phyloP scores from a whole-genome alignment of 306 rosid genomes.

The Begonia masoniana region DNA sequence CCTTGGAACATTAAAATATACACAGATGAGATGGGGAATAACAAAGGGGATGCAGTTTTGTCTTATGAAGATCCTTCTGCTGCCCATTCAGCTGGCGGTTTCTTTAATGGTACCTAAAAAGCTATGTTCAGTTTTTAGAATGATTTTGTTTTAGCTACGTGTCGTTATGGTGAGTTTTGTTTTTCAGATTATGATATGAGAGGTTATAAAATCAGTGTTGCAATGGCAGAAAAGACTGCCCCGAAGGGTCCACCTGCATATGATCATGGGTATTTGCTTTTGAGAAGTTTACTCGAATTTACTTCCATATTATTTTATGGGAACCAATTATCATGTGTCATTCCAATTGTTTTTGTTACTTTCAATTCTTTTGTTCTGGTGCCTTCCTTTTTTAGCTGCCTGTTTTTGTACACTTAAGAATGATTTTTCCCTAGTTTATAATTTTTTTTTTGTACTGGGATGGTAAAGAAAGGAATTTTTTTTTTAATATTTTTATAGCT shows the following conservation, averaged over 20 bases:
- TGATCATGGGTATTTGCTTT: slow-evolving; percentile 55
- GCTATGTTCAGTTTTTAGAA: too few relatives aligned
- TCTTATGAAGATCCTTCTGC: slow-evolving; percentile 96
- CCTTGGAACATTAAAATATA: slow-evolving; percentile 90
- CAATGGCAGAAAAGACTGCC: slow-evolving; percentile 95
- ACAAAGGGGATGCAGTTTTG: slow-evolving; percentile 91
- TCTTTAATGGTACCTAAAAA: slow-evolving; percentile 54
- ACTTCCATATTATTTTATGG: not conserved
- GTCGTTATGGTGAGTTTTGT: slow-evolving; percentile 3
- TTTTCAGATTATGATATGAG: slow-evolving; percentile 74
- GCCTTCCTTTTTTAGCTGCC: too few relatives aligned
- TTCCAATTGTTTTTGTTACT: too few relatives aligned
- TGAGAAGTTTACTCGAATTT: not conserved
- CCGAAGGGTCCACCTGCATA: slow-evolving; percentile 62
- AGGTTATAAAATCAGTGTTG: slow-evolving; percentile 72
- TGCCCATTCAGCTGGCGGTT: slow-evolving; percentile 90
- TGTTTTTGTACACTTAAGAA: too few relatives aligned
- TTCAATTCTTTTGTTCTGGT: too few relatives aligned
- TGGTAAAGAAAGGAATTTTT: too few relatives aligned
- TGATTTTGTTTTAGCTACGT: not conserved
- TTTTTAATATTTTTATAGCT: too few relatives aligned
- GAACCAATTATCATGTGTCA: too few relatives aligned
- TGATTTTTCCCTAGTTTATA: too few relatives aligned
- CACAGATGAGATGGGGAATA: slow-evolving; percentile 80
- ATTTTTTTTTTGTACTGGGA: too few relatives aligned